Percentiles rank a stretch among this genome's conserved stretches.
Evolutionary conservation across 345 rosid species (phyloP).

Genomic region (Bretschneidera sinensis): DNA sequence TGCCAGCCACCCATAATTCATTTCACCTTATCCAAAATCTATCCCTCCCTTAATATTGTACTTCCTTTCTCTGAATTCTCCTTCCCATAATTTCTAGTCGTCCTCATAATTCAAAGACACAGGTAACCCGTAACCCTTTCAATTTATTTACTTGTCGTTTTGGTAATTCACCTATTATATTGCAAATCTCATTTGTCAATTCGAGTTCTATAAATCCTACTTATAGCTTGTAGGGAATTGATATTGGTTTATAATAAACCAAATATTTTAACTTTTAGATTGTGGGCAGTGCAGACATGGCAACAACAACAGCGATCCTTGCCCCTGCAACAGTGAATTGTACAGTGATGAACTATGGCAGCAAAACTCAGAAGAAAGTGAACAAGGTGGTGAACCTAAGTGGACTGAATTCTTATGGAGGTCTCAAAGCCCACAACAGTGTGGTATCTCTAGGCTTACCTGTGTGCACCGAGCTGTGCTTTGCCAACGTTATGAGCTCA

Average conservation of each 20-base stretch:
- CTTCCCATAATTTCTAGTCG: too few relatives aligned
- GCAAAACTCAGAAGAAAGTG: slow-evolving; percentile 20
- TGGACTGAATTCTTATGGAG: slow-evolving; percentile 35
- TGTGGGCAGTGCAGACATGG: slow-evolving; percentile 30
- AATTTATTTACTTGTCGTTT: too few relatives aligned
- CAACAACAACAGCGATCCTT: slow-evolving; percentile 28
- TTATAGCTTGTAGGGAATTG: too few relatives aligned
- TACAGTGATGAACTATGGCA: slow-evolving; percentile 9
- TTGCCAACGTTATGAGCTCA: slow-evolving; percentile 31
- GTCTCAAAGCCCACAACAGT: slow-evolving; percentile 44
- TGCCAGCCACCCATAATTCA: slow-evolving; percentile 4
- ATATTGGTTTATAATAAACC: too few relatives aligned
- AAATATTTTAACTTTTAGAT: too few relatives aligned
- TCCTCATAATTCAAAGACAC: background rate
- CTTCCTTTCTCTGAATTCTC: background rate
- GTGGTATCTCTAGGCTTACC: slow-evolving; percentile 36
- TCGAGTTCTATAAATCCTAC: too few relatives aligned
- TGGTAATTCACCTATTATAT: too few relatives aligned
- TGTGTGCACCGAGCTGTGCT: slow-evolving; percentile 30
- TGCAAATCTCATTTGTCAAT: too few relatives aligned
- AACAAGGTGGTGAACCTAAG: slow-evolving; percentile 29
- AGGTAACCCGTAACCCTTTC: background rate
- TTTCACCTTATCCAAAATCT: slow-evolving; percentile 6
- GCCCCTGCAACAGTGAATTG: slow-evolving; percentile 21
- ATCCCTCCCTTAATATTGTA: background rate